These are phyloP conservation scores for Coccomyxa subellipsoidea DNA, from an alignment of 163 green algal species.

Conservation along the genomic window DNA sequence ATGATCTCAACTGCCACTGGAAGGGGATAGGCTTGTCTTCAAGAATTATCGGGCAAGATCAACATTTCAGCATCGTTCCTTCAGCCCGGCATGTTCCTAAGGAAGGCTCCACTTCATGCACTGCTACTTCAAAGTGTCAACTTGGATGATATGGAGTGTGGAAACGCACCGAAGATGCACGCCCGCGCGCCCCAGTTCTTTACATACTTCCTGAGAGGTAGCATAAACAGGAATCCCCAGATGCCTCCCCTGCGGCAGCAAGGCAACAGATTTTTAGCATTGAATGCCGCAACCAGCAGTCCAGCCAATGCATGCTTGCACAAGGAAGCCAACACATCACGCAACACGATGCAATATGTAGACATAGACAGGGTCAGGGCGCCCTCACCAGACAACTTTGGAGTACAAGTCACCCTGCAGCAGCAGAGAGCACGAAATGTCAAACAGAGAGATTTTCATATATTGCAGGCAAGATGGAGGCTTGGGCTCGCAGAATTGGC, in stretches of 20 bases:
- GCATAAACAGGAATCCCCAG: neutral
- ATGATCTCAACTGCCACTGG: too few species aligned
- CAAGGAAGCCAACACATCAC: too few species aligned
- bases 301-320: too few species aligned
- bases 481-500: too few species aligned
- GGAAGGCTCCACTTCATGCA: too few species aligned
- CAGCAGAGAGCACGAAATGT: neutral
- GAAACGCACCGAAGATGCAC: neutral
- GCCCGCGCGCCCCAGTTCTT: neutral
- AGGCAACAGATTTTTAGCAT: too few species aligned
- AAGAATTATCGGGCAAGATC: too few species aligned
- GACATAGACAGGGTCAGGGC: neutral
- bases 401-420: constrained; percentile 7
- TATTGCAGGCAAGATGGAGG: neutral
- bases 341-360: neutral
- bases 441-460: neutral
- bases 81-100: too few species aligned
- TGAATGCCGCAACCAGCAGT: too few species aligned
- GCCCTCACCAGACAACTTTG: neutral
- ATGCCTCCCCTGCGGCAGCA: neutral
- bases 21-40: too few species aligned
- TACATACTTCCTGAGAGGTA: neutral
- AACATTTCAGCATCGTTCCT: too few species aligned
- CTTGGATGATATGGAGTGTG: neutral
- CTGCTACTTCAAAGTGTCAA: too few species aligned